These are phyloP conservation scores for Cucurbita pepo DNA, from an alignment of 306 rosid genomes.

Conservation along the genomic window DNA sequence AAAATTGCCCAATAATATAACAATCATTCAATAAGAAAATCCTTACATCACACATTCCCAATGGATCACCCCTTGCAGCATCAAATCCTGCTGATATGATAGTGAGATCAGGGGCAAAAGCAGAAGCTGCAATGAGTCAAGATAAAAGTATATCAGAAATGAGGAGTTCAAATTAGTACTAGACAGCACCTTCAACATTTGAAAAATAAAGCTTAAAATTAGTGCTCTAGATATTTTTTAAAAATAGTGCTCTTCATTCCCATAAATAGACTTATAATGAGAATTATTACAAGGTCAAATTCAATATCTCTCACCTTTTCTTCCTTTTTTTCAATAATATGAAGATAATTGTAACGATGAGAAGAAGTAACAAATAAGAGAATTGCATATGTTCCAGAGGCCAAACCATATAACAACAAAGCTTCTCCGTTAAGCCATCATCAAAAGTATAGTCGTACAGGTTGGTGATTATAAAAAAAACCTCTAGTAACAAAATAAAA, in stretches of 20 bases:
- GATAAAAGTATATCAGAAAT: conserved; percentile 9
- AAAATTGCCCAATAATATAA: not conserved
- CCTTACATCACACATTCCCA: conserved; percentile 90
- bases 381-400: not conserved
- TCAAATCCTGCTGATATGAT: conserved; percentile 98
- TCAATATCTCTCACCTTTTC: not conserved
- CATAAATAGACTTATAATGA: not conserved
- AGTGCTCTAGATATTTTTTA: not conserved
- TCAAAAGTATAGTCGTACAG: not conserved
- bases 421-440: not conserved
- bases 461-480: not conserved
- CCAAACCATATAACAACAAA: not conserved
- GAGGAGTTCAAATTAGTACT: not conserved
- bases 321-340: not conserved
- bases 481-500: not conserved
- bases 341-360: not conserved
- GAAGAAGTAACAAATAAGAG: not conserved
- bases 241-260: not conserved
- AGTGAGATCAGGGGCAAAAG: conserved; percentile 78
- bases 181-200: not conserved
- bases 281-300: not conserved
- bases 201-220: not conserved
- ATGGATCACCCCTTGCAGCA: conserved; percentile 99
- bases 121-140: conserved; percentile 48
- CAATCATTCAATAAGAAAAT: not conserved